Conservation (phyloP, 1,284 basidiomycete genomes). For the Leccinum angustisporum region DNA sequence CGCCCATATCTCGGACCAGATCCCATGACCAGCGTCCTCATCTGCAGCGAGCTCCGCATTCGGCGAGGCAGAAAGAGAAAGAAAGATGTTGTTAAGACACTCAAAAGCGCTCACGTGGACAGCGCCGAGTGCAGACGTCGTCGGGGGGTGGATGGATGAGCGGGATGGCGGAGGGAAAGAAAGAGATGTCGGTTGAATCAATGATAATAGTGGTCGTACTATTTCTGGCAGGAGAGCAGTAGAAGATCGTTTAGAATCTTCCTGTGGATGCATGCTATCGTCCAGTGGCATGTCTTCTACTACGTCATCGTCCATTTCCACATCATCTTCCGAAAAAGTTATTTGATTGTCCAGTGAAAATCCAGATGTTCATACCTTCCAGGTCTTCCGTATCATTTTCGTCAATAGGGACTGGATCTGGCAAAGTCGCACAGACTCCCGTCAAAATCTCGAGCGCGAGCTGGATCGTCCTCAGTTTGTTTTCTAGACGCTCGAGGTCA, state of each 20-base stretch:
- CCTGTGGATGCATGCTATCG: slow-evolving; percentile 16
- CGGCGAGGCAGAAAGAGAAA: slow-evolving; percentile 61
- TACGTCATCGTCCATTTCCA: slow-evolving; percentile 38
- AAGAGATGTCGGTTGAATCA: slow-evolving; percentile 70
- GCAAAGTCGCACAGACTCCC: slow-evolving; percentile 82
- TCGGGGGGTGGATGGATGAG: slow-evolving; percentile 78
- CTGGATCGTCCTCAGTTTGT: slow-evolving; percentile 69
- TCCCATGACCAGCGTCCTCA: slow-evolving; percentile 45
- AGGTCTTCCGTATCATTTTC: slow-evolving; percentile 41
- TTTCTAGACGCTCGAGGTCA: slow-evolving; percentile 75
- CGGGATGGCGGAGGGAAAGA: slow-evolving; percentile 77
- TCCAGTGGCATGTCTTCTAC: slow-evolving; percentile 22
- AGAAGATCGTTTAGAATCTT: slow-evolving; percentile 13
- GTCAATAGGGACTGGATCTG: slow-evolving; percentile 55
- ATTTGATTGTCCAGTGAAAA: neutral
- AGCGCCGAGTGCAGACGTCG: slow-evolving; percentile 74
- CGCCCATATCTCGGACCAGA: slow-evolving; percentile 66
- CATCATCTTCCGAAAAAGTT: slow-evolving; percentile 10
- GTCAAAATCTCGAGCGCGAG: slow-evolving; percentile 85
- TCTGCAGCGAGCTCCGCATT: slow-evolving; percentile 44
- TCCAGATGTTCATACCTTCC: slow-evolving; percentile 28
- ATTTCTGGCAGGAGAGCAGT: slow-evolving; percentile 48
- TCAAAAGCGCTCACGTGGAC: slow-evolving; percentile 31
- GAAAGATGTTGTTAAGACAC: slow-evolving; percentile 88
- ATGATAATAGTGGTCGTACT: slow-evolving; percentile 60